These are phyloP conservation scores for Cicer arietinum DNA, from an alignment of 306 rosid species.

Conservation along the genomic window DNA sequence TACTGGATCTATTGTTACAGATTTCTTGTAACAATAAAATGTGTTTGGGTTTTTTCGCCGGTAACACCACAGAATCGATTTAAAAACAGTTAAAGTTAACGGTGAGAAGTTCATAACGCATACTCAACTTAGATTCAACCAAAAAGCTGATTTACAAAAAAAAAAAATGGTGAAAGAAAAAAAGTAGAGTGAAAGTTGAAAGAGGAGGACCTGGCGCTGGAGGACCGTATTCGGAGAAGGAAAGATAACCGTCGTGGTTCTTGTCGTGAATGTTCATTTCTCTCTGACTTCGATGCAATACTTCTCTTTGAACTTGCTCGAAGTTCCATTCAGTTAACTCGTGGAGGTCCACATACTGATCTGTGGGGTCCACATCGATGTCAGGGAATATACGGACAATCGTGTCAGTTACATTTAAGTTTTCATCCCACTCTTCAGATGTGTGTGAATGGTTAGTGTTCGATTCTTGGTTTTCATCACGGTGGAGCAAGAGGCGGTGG, in stretches of 20 bases:
- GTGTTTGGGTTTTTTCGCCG: no score
- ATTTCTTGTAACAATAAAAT: no score
- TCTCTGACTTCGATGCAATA: constrained; percentile 54
- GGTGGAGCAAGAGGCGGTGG: constrained; percentile 84
- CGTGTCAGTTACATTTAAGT: constrained; percentile 67
- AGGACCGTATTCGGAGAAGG: no score
- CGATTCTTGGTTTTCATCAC: constrained; percentile 71
- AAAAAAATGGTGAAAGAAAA: no score
- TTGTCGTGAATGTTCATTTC: no score
- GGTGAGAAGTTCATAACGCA: no score
- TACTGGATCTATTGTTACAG: no score
- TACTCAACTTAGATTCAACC: constrained; percentile 6
- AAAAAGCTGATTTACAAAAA: neutral
- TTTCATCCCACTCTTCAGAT: neutral
- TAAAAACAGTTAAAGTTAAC: no score
- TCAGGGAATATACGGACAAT: constrained; percentile 69
- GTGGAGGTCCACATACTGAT: constrained; percentile 58
- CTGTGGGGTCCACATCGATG: constrained; percentile 72
- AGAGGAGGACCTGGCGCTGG: no score
- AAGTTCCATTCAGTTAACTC: constrained; percentile 84
- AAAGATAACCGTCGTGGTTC: no score
- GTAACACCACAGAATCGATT: no score
- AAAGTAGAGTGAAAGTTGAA: no score
- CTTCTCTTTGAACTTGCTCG: constrained; percentile 61
- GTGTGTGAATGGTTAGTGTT: constrained; percentile 53